phyloP scores from a whole-genome alignment of 257 asterid species.

The Forsythia viridissima region DNA sequence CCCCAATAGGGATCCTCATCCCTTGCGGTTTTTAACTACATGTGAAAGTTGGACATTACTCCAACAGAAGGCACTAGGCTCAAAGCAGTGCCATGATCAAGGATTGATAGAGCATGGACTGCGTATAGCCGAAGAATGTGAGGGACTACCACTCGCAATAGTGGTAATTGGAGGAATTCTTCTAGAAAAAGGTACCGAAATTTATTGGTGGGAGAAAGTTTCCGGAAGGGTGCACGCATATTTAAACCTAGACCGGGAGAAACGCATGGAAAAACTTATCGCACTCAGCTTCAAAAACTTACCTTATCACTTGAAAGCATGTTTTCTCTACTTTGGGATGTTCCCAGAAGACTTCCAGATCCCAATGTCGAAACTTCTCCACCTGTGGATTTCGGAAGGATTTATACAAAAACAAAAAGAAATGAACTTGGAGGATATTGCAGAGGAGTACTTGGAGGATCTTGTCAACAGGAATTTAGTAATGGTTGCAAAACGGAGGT shows the following conservation, averaged over 20 bases:
- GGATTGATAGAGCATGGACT: conserved; percentile 35
- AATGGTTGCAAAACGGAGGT: conserved; percentile 37
- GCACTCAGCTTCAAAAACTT: conserved; percentile 50
- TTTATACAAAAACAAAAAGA: conserved; percentile 37
- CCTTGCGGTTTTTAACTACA: conserved; percentile 31
- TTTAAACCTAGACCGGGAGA: conserved; percentile 37
- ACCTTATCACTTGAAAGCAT: conserved; percentile 54
- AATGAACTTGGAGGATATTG: conserved; percentile 48
- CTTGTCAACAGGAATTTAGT: conserved; percentile 51
- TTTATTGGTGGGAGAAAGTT: neutral
- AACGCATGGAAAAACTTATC: conserved; percentile 44
- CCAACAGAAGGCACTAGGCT: conserved; percentile 43
- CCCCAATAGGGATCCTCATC: conserved; percentile 38
- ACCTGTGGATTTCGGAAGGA: conserved; percentile 65
- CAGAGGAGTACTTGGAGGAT: conserved; percentile 49
- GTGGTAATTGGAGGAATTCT: conserved; percentile 64
- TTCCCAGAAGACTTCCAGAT: conserved; percentile 54
- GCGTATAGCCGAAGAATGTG: conserved; percentile 44
- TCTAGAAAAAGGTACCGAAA: conserved; percentile 40
- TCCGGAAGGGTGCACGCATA: conserved; percentile 30
- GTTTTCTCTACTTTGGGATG: conserved; percentile 60
- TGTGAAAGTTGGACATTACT: conserved; percentile 56
- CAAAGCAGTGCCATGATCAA: conserved; percentile 37
- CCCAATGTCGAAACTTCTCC: conserved; percentile 39
- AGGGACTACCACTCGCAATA: conserved; percentile 58